phyloP scores from a whole-genome alignment of 169 alveolate species.

The Amoebophrya sp. region DNA sequence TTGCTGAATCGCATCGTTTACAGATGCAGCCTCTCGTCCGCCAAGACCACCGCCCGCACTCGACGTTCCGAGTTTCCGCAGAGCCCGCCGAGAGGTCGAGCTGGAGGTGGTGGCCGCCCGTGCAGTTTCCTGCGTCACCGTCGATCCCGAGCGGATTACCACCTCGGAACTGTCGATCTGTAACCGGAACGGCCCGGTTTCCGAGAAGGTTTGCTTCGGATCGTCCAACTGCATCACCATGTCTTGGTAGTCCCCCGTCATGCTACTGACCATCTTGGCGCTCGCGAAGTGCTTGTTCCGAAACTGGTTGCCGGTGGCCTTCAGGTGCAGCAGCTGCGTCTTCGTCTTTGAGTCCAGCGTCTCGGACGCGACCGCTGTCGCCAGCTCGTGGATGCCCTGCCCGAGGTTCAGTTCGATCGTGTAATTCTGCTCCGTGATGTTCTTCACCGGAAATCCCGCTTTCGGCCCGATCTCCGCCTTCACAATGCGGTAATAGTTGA shows the following conservation, averaged over 20 bases:
- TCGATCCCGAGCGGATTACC: background rate
- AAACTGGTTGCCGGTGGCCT: slow-evolving; percentile 1
- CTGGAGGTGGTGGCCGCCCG: background rate
- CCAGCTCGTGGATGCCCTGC: slow-evolving; percentile 10
- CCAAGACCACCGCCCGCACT: too few relatives aligned
- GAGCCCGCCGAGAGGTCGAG: too few relatives aligned
- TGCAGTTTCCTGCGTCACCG: background rate
- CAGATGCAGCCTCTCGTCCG: too few relatives aligned
- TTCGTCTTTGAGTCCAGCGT: background rate
- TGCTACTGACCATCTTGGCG: background rate
- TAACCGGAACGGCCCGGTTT: background rate
- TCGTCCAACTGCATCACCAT: slow-evolving; percentile 13
- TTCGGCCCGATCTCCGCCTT: background rate
- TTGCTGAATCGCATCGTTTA: too few relatives aligned
- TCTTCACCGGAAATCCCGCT: slow-evolving; percentile 5
- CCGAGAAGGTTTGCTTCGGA: background rate
- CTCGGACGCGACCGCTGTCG: background rate
- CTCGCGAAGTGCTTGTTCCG: background rate
- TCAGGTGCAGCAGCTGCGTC: background rate
- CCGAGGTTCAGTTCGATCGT: background rate
- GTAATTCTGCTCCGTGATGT: background rate
- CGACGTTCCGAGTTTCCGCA: too few relatives aligned
- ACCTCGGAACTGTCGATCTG: background rate
- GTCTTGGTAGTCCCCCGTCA: slow-evolving; percentile 12
- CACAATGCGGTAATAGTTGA: background rate